Conservation (phyloP, 352 stramenopile genomes). For the Phytophthora pisi region DNA sequence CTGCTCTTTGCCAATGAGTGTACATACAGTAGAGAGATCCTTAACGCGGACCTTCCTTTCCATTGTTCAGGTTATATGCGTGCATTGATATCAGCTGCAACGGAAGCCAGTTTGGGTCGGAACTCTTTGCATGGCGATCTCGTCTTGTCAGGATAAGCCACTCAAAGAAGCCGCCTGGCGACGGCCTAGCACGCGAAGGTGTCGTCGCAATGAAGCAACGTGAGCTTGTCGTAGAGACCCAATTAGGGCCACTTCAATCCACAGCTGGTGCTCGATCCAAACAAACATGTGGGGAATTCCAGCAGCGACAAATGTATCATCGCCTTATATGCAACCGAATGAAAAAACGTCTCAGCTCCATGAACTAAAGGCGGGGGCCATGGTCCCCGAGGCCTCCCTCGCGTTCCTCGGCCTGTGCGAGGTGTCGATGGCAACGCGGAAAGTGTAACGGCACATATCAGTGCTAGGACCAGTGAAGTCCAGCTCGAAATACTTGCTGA, state of each 20-base stretch:
- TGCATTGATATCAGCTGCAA: background rate
- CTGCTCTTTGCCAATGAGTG: no score
- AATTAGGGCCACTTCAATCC: background rate
- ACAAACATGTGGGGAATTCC: slow-evolving; percentile 14
- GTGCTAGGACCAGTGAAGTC: background rate
- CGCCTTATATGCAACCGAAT: slow-evolving; percentile 24
- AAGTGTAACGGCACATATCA: background rate
- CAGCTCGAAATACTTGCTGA: background rate
- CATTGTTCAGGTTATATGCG: background rate
- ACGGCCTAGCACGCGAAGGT: background rate
- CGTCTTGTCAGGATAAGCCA: background rate
- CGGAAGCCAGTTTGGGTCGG: background rate
- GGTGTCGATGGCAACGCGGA: background rate
- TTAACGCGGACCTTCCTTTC: background rate
- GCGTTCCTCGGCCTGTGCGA: background rate
- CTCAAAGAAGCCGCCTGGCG: no score
- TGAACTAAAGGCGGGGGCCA: background rate
- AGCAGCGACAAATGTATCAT: slow-evolving; percentile 1
- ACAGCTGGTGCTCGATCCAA: slow-evolving; percentile 4
- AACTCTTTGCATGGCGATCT: background rate
- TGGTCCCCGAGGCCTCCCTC: background rate
- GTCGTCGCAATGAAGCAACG: background rate
- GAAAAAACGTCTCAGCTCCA: slow-evolving; percentile 19
- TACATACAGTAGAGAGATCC: no score
- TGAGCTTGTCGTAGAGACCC: background rate